These are phyloP conservation scores for Ophiostoma quercus DNA, from an alignment of 2,329 filamentous ascomycete genomes.

Conservation along the genomic window DNA sequence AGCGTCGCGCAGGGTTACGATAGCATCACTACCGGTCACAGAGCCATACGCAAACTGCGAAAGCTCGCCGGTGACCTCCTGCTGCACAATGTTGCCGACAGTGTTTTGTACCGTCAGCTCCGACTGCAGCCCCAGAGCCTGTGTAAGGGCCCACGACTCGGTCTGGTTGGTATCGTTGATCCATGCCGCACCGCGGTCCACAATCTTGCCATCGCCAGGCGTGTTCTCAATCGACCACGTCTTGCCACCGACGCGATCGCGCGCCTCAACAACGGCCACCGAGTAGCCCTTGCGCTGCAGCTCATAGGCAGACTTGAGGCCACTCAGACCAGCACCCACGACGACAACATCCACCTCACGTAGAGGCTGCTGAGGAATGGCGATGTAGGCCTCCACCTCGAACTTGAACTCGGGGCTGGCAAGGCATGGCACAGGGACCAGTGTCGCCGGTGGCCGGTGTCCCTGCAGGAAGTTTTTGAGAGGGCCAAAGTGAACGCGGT, in stretches of 20 bases:
- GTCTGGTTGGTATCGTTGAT: conserved; percentile 26
- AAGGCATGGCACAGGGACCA: conserved; percentile 21
- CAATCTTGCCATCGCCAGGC: conserved; percentile 16
- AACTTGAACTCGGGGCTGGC: conserved; percentile 22
- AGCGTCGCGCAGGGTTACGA: conserved; percentile 16
- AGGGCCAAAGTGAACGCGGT: conserved; percentile 20
- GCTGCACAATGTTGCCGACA: conserved; percentile 21
- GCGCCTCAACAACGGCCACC: conserved; percentile 45
- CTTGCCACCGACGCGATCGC: conserved; percentile 49
- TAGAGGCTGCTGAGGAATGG: conserved; percentile 17
- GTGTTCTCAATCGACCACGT: conserved; percentile 34
- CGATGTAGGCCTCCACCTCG: conserved; percentile 24
- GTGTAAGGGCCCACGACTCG: conserved; percentile 14
- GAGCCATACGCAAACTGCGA: conserved; percentile 21
- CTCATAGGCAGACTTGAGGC: conserved; percentile 21
- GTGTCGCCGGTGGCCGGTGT: conserved; percentile 22
- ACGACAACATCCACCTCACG: conserved; percentile 24
- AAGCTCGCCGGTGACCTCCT: conserved; percentile 20
- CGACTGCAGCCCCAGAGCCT: conserved; percentile 13
- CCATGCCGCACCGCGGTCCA: conserved; percentile 25
- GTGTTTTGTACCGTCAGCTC: conserved; percentile 23
- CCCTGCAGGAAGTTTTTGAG: conserved; percentile 21
- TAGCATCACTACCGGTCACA: not conserved
- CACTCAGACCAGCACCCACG: conserved; percentile 23
- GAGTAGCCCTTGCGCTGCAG: conserved; percentile 27